Evolutionary conservation across 352 stramenopile species (phyloP).

Genomic region (Phytophthora melonis): DNA sequence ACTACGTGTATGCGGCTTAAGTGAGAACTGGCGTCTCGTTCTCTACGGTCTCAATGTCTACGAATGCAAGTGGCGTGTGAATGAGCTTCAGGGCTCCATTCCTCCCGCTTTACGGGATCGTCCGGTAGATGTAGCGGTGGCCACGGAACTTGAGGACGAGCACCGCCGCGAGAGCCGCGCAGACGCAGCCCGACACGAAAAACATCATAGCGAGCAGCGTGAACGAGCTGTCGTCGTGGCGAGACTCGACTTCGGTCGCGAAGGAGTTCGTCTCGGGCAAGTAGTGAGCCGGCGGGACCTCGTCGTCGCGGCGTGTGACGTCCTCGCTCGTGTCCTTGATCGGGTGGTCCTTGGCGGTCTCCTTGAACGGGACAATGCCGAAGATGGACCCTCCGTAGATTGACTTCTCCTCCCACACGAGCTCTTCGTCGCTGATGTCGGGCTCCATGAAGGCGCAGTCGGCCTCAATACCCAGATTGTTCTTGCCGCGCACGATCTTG

Average conservation of each 20-base stretch:
- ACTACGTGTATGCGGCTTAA: constrained; percentile 6
- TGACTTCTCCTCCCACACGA: constrained; percentile 84
- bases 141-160: constrained; percentile 61
- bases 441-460: constrained; percentile 92
- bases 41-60: constrained; percentile 17
- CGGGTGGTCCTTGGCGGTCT: constrained; percentile 81
- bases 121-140: constrained; percentile 67
- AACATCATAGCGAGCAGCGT: constrained; percentile 51
- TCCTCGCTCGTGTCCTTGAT: constrained; percentile 91
- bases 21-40: neutral
- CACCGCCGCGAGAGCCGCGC: constrained; percentile 44
- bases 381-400: constrained; percentile 83
- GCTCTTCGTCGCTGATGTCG: constrained; percentile 80
- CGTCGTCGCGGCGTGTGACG: constrained; percentile 68
- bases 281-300: constrained; percentile 22
- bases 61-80: too few relatives aligned
- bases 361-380: constrained; percentile 76
- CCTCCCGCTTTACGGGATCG: constrained; percentile 47
- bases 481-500: constrained; percentile 92
- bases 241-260: constrained; percentile 11
- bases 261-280: constrained; percentile 24
- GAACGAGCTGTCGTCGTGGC: constrained; percentile 30
- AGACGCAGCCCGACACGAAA: constrained; percentile 72
- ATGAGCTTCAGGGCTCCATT: too few relatives aligned
- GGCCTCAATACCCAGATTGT: constrained; percentile 93